Percentiles rank a stretch among this genome's conserved stretches.
phyloP scores from a whole-genome alignment of 306 rosid genomes.

The Quercus bicolor region DNA sequence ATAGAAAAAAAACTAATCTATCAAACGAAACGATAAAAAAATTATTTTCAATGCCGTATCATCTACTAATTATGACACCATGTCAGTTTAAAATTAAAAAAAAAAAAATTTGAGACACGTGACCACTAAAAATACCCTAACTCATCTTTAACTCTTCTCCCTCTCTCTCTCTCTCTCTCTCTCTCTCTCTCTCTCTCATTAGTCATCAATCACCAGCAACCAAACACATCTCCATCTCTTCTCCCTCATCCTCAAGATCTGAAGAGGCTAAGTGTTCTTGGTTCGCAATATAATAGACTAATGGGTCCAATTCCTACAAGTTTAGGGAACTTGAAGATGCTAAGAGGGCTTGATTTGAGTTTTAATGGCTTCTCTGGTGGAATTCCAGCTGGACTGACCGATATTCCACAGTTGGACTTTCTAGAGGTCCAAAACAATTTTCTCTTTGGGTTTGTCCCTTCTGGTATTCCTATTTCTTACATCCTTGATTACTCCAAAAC shows the following conservation, averaged over 20 bases:
- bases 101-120: no score
- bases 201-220: no score
- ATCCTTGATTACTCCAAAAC: neutral
- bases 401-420: constrained; percentile 31
- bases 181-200: no score
- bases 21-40: no score
- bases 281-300: constrained; percentile 66
- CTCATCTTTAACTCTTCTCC: no score
- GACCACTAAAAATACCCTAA: no score
- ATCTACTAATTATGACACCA: no score
- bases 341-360: constrained; percentile 74
- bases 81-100: no score
- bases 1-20: no score
- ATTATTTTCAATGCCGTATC: no score
- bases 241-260: neutral
- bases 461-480: constrained; percentile 44
- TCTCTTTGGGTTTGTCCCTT: constrained; percentile 67
- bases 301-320: constrained; percentile 65
- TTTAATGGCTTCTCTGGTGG: constrained; percentile 60
- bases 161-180: no score
- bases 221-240: no score
- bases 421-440: constrained; percentile 67
- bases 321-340: constrained; percentile 50
- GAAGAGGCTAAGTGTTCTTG: constrained; percentile 64
- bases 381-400: constrained; percentile 54